These are phyloP conservation scores for Flueggea neowawraea DNA, from an alignment of 441 rosid species.

Conservation along the genomic window DNA sequence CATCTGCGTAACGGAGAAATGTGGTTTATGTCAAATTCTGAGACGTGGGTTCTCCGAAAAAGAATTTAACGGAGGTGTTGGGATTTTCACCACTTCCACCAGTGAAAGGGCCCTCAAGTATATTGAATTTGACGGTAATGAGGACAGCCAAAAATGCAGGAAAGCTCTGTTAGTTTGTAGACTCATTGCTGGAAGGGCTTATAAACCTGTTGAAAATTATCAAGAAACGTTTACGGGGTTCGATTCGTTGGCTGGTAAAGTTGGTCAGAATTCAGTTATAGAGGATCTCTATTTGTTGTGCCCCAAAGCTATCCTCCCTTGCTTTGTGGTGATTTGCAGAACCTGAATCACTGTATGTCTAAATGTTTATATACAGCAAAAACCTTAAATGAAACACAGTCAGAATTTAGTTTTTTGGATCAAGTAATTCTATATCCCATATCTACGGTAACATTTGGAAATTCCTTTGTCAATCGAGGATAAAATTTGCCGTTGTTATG, in stretches of 20 bases:
- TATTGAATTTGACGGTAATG: constrained; percentile 18
- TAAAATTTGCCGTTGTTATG: too few species aligned
- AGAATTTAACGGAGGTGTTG: constrained; percentile 23
- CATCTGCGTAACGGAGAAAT: constrained; percentile 37
- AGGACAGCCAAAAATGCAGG: constrained; percentile 10
- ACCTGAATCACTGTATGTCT: constrained; percentile 14
- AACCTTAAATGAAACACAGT: too few species aligned
- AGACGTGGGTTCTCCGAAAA: constrained; percentile 45
- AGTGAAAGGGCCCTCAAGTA: constrained; percentile 43
- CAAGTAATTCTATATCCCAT: too few species aligned
- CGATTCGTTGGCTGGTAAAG: constrained; percentile 61
- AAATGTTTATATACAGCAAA: too few species aligned
- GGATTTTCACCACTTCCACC: constrained; percentile 51
- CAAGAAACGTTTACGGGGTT: constrained; percentile 43
- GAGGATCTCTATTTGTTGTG: constrained; percentile 55
- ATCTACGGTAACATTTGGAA: too few species aligned
- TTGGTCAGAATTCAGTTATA: constrained; percentile 31
- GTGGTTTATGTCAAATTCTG: constrained; percentile 53
- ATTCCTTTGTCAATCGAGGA: too few species aligned
- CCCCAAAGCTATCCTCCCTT: constrained; percentile 67
- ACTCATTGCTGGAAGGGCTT: constrained; percentile 70
- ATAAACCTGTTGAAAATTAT: constrained; percentile 37
- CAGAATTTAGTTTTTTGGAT: too few species aligned
- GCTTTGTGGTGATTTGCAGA: constrained; percentile 59
- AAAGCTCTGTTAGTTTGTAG: constrained; percentile 58